A percentile compares a stretch with the other conserved stretches of the same genome.
phyloP scores from a whole-genome alignment of 2,329 filamentous ascomycete genomes.

The Phaeosphaeriaceae sp. region DNA sequence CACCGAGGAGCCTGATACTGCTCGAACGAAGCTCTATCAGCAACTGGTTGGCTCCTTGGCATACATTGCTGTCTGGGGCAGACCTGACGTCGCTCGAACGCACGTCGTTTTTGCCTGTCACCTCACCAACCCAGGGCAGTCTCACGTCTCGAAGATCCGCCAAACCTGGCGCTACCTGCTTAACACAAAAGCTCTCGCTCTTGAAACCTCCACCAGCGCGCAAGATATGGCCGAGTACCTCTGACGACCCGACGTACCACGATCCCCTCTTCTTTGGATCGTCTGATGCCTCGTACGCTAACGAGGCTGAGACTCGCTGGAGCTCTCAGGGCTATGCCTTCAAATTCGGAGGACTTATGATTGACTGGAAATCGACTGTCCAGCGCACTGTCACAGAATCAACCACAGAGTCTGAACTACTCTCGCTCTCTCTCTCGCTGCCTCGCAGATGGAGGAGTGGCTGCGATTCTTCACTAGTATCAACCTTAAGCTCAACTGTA shows the following conservation, averaged over 20 bases:
- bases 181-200: constrained; percentile 4
- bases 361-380: neutral
- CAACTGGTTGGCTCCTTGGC: no score
- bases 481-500: neutral
- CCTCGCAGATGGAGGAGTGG: neutral
- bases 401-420: neutral
- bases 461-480: neutral
- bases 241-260: neutral
- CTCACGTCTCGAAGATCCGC: neutral
- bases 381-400: neutral
- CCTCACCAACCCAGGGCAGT: constrained; percentile 1
- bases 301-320: neutral
- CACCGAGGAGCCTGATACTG: no score
- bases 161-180: constrained; percentile 6
- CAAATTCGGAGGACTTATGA: no score
- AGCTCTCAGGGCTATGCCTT: neutral
- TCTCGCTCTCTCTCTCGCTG: neutral
- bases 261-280: no score
- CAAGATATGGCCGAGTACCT: neutral
- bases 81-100: no score
- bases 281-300: neutral
- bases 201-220: constrained; percentile 1
- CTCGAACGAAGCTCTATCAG: no score
- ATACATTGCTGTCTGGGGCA: no score
- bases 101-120: no score